Evolutionary conservation across 495 filamentous ascomycete species (phyloP).

Genomic region (Aspergillus ellipticus): DNA sequence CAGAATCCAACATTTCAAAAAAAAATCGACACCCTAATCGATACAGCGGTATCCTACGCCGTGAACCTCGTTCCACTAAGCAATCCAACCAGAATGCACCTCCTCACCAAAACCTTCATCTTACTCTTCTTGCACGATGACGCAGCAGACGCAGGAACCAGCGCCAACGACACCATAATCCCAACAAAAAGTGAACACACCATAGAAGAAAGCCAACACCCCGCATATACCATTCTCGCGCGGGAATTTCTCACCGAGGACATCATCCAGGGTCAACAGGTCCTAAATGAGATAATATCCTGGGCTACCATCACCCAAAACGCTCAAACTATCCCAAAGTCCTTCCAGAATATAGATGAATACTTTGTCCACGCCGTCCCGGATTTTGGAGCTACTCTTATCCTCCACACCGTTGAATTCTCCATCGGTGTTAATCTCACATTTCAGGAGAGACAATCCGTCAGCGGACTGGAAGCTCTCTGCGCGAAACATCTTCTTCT

Average conservation of each 20-base stretch:
- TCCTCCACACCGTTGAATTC: conserved; percentile 13
- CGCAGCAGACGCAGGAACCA: neutral
- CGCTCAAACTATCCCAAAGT: neutral
- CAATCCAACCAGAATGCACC: conserved; percentile 1
- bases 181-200: too few species aligned
- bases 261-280: conserved; percentile 1
- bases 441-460: neutral
- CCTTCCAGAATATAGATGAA: conserved; percentile 3
- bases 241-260: conserved; percentile 9
- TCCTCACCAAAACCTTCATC: conserved; percentile 7
- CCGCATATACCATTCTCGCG: conserved; percentile 1
- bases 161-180: neutral
- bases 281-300: conserved; percentile 4
- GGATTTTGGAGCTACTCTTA: conserved; percentile 9
- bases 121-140: conserved; percentile 16
- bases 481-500: conserved; percentile 13
- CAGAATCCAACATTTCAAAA: neutral
- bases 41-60: conserved; percentile 7
- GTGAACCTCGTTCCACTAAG: conserved; percentile 7
- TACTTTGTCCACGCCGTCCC: conserved; percentile 6
- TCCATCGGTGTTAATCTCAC: neutral
- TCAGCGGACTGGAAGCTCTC: conserved; percentile 1
- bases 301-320: conserved; percentile 3
- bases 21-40: conserved; percentile 6
- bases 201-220: neutral